Percentiles rank a stretch among this genome's conserved stretches.
phyloP scores from a whole-genome alignment of 805 yeast genomes.

The Starmerella vitae region DNA sequence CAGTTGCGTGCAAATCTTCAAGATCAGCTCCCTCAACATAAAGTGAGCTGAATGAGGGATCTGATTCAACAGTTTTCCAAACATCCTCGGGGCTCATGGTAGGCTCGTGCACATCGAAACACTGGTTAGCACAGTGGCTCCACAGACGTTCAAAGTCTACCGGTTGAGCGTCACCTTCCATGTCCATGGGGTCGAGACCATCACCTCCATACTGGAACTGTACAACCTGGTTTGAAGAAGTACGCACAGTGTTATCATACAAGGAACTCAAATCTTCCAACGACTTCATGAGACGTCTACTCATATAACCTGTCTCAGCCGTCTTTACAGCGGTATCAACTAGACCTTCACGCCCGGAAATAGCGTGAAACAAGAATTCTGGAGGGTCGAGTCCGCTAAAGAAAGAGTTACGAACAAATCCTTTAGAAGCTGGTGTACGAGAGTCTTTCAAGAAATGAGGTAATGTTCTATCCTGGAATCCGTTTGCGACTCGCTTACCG shows the following conservation, averaged over 20 bases:
- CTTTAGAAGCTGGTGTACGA: slow-evolving; percentile 94
- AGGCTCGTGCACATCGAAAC: slow-evolving; percentile 41
- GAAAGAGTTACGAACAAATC: slow-evolving; percentile 93
- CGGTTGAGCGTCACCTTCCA: slow-evolving; percentile 98
- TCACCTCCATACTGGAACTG: slow-evolving; percentile 98
- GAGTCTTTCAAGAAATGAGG: slow-evolving; percentile 96
- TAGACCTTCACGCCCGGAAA: slow-evolving; percentile 98
- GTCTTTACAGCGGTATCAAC: slow-evolving; percentile 99
- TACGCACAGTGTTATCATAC: slow-evolving; percentile 89
- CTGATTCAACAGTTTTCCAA: slow-evolving; percentile 37
- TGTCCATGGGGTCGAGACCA: slow-evolving; percentile 93
- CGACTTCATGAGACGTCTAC: slow-evolving; percentile 95
- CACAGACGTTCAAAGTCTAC: slow-evolving; percentile 89
- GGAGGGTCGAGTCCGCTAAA: slow-evolving; percentile 91
- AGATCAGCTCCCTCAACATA: slow-evolving; percentile 6
- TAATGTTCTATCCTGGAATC: slow-evolving; percentile 96
- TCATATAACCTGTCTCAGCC: slow-evolving; percentile 98
- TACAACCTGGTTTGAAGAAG: slow-evolving; percentile 90
- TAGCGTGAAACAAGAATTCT: slow-evolving; percentile 94
- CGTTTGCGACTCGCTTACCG: slow-evolving; percentile 98
- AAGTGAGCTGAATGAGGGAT: slow-evolving; percentile 28
- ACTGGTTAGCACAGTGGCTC: slow-evolving; percentile 76
- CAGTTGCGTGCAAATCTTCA: slow-evolving; percentile 28
- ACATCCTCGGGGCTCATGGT: slow-evolving; percentile 64
- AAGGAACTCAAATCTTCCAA: slow-evolving; percentile 88